phyloP scores from a whole-genome alignment of 306 rosid species.

The Dalbergia cultrata region DNA sequence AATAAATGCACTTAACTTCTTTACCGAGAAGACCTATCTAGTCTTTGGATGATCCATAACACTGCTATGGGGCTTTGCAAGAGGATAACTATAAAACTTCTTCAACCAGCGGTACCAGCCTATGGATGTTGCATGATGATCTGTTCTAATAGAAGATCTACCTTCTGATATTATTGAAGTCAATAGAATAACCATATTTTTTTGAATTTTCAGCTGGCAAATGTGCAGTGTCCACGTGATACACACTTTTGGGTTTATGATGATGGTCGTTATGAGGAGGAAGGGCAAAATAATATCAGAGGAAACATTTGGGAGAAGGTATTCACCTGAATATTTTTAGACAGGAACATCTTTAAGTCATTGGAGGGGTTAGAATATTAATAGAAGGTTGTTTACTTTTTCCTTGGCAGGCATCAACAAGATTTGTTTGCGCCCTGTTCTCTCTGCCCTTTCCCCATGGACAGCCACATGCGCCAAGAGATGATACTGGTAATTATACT shows the following conservation, averaged over 20 bases:
- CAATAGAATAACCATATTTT: constrained; percentile 39
- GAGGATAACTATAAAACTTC: constrained; percentile 20
- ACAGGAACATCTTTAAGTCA: constrained; percentile 22
- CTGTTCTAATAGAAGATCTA: constrained; percentile 19
- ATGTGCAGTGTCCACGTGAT: constrained; percentile 98
- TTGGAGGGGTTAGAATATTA: constrained; percentile 40
- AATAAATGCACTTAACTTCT: neutral
- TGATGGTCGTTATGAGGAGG: constrained; percentile 98
- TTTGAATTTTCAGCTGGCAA: constrained; percentile 83
- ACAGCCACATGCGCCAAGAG: constrained; percentile 77
- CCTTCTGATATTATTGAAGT: constrained; percentile 30
- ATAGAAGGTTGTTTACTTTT: constrained; percentile 47
- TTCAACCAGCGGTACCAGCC: constrained; percentile 17
- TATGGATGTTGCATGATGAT: constrained; percentile 5
- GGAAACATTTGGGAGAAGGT: constrained; percentile 99
- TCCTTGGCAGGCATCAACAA: constrained; percentile 81
- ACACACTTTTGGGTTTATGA: constrained; percentile 99
- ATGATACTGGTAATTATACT: constrained; percentile 84
- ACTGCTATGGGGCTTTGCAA: neutral
- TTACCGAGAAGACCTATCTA: constrained; percentile 6
- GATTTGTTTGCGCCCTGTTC: constrained; percentile 78
- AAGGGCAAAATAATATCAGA: constrained; percentile 98
- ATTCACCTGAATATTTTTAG: constrained; percentile 40
- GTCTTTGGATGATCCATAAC: constrained; percentile 2
- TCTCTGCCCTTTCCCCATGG: constrained; percentile 90